phyloP scores from a whole-genome alignment of 2,329 filamentous ascomycete genomes.

The Penicillium sp. region DNA sequence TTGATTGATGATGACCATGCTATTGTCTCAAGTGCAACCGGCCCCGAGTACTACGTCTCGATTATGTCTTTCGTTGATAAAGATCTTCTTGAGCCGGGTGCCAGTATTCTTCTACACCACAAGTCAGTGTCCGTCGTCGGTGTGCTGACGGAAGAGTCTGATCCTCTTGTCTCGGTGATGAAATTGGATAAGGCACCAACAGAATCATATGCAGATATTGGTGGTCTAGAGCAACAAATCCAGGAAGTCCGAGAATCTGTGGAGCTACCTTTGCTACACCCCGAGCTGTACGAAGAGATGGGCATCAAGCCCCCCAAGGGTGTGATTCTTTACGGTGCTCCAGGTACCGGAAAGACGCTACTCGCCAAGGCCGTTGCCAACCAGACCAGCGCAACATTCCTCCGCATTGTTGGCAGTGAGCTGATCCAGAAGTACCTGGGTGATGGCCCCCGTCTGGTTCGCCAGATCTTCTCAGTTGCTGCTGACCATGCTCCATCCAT shows the following conservation, averaged over 20 bases:
- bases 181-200: slow-evolving; percentile 98
- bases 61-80: slow-evolving; percentile 99
- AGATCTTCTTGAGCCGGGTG: slow-evolving; percentile 92
- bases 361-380: slow-evolving; percentile 97
- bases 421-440: slow-evolving; percentile 98
- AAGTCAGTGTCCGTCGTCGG: slow-evolving; percentile 98
- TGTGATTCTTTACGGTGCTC: slow-evolving; percentile 96
- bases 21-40: slow-evolving; percentile 95
- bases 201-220: slow-evolving; percentile 97
- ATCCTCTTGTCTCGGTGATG: slow-evolving; percentile 96
- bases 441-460: slow-evolving; percentile 89
- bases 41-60: slow-evolving; percentile 97
- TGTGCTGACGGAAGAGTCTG: slow-evolving; percentile 92
- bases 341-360: slow-evolving; percentile 93
- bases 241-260: slow-evolving; percentile 98
- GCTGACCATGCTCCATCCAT: slow-evolving; percentile 96
- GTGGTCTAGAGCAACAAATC: slow-evolving; percentile 90
- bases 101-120: slow-evolving; percentile 92
- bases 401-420: slow-evolving; percentile 95
- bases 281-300: slow-evolving; percentile 99
- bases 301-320: slow-evolving; percentile 99
- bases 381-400: slow-evolving; percentile 96
- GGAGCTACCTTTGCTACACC: slow-evolving; percentile 89
- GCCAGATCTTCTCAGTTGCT: slow-evolving; percentile 86
- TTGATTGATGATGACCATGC: slow-evolving; percentile 99